Evolutionary conservation across 106 monocot genomes (phyloP), one percentile per base, ranked within the genome.

Genomic region (Xerophyta viscosa): DNA sequence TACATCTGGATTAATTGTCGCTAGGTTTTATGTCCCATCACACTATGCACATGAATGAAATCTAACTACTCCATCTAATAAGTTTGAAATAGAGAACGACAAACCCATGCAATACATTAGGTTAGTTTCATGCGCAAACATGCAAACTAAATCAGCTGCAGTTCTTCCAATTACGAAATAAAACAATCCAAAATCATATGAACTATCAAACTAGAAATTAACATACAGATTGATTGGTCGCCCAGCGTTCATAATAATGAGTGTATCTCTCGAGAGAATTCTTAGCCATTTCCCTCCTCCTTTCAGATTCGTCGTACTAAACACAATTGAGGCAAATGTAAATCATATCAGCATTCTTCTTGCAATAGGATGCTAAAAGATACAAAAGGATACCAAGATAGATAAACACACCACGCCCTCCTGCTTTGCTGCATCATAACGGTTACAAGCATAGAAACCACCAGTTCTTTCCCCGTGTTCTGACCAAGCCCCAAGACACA

Each of bases 391-490:
- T 19, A 46, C 20, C 46, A 1, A 46, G 13, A 39, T 7, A 39
- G 6, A 2, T 15, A 39, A 39, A 24, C 65, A 60, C 73, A 89
- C 89, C 60, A 63, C 76, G 17, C 89, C 83, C 54, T 89, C 89
- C 60, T 83, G 89, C 39, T 80, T 84, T 61, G 89, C 89, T 37
- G 83, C 50, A 67, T 89, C 89, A 52, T 84, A 89, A 23, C 88
- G 88, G 48, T 88, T 88, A 56, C 88, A 88, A 36, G 82, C 82
- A 80, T 89, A 83, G 52, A 89, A 89, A 52, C 83, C 83, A 50
- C 89, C 83, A 48, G 83, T 89, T 31, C 89, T 73, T 46, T 89
- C 89, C 55, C 83, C 89, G 65, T 89, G 89, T 29, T 89, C 89
- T 20, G 80, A 76, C 83, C 89, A 89, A 41, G 80, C 66, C 63